phyloP scores from a whole-genome alignment of 352 stramenopile genomes.

The Elongisporangium undulatum region DNA sequence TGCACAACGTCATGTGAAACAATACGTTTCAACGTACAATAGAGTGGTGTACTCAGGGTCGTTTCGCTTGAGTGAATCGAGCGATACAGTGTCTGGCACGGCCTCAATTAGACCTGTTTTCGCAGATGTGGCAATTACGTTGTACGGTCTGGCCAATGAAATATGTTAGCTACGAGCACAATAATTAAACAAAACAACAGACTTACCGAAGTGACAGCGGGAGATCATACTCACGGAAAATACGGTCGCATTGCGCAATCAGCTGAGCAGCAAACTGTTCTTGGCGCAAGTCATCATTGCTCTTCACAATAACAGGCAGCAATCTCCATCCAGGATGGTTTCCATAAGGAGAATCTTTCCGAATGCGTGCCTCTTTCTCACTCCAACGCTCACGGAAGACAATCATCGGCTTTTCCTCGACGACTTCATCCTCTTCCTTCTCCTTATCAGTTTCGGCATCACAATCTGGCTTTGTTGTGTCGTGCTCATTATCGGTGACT shows the following conservation, averaged over 20 bases:
- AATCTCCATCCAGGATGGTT: constrained; percentile 61
- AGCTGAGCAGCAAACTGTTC: constrained; percentile 97
- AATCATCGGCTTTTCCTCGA: constrained; percentile 59
- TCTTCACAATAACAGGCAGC: constrained; percentile 95
- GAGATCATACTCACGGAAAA: constrained; percentile 93
- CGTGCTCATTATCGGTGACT: constrained; percentile 6
- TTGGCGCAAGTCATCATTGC: constrained; percentile 97
- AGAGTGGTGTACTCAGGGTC: constrained; percentile 82
- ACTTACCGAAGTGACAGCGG: constrained; percentile 88
- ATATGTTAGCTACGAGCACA: constrained; percentile 34
- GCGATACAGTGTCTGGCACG: constrained; percentile 94
- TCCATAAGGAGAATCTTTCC: constrained; percentile 42
- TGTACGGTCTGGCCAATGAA: constrained; percentile 82
- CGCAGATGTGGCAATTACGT: constrained; percentile 93
- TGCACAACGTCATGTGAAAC: constrained; percentile 8
- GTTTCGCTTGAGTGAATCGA: constrained; percentile 96
- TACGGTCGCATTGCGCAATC: constrained; percentile 94
- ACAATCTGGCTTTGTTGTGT: constrained; percentile 5
- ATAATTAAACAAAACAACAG: constrained; percentile 8
- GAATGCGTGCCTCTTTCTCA: constrained; percentile 71
- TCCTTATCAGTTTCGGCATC: constrained; percentile 10
- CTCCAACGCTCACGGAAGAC: constrained; percentile 81
- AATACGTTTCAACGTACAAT: constrained; percentile 65
- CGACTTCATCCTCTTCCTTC: constrained; percentile 35
- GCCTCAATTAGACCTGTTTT: constrained; percentile 95